Base-by-base conservation (phyloP, 2,329 filamentous ascomycete genomes). In the Didymella lethalis region DNA sequence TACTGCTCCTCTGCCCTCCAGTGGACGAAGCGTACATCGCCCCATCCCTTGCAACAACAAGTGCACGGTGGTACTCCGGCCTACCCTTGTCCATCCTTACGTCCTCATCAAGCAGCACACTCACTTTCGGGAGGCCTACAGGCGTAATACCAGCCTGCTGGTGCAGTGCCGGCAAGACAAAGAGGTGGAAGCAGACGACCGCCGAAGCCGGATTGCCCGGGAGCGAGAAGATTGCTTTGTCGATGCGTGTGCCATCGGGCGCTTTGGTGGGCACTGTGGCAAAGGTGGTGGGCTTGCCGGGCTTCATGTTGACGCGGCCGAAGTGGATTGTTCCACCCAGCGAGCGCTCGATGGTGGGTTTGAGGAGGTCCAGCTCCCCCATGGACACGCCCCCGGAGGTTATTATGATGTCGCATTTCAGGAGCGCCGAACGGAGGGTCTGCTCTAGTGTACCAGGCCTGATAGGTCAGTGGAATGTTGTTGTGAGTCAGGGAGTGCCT, bases 241-340 rank as follows among this genome's bases (percentile, higher is more conserved):
- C 80, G 25, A 86, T 77, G 45, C 88, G 84, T 40, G 85, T 80
- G 0, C 68, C 66, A 11, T 48, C 46, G 14, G 68, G 67, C 46
- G 75, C 72, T 55, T 88, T 88, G 71, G 85, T 81, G 0, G 91
- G 88, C 0, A 98, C 85, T 0, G 92, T 97, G 2, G 95, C 95
- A 76, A 99, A 99, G 0, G 95, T 99, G 0, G 93, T 97, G 2
- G 95, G 95, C 78, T 98, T 99, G 4, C 95, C 95, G 0, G 95
- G 95, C 81, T 99, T 99, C 95, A 99, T 98, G 54, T 90, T 86
- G 2, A 99, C 95, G 3, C 95, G 90, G 25, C 95, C 95, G 69
- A 99, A 99, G 77, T 97, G 95, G 65, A 99, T 97, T 0, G 89
- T 95, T 7, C 95, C 95, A 56, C 93, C 92, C 0, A 99, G 85